A percentile compares a stretch with the other conserved stretches of the same genome.
These are phyloP conservation scores for Scheffersomyces parashehatae DNA, from an alignment of 1,139 yeast species.

Conservation along the genomic window DNA sequence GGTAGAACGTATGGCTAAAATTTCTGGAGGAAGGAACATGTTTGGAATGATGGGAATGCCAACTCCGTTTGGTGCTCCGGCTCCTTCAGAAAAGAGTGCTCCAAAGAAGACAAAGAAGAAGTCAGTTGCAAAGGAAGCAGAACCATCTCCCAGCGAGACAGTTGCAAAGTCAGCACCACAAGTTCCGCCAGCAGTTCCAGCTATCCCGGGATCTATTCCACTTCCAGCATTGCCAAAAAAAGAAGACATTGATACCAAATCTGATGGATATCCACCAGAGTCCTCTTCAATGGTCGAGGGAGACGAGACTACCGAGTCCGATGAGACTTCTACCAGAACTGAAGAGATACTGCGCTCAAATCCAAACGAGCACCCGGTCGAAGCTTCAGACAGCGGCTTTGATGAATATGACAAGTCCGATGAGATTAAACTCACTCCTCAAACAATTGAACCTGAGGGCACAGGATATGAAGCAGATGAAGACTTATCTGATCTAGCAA, in stretches of 20 bases:
- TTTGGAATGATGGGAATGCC: conserved; percentile 77
- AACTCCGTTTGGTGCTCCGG: conserved; percentile 53
- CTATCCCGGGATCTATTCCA: conserved; percentile 1
- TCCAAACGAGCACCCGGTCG: background rate
- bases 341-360: too few species aligned
- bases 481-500: conserved; percentile 38
- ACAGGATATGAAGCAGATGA: conserved; percentile 51
- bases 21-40: conserved; percentile 91
- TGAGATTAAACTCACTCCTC: conserved; percentile 10
- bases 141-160: background rate
- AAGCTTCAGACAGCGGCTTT: conserved; percentile 20
- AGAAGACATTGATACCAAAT: background rate
- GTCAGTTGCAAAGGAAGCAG: background rate
- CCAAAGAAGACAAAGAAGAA: conserved; percentile 11
- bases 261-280: conserved; percentile 8
- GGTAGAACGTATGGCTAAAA: conserved; percentile 93
- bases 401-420: conserved; percentile 12
- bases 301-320: conserved; percentile 27
- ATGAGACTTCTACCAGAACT: conserved; percentile 4
- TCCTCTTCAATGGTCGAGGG: conserved; percentile 33
- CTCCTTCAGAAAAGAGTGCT: conserved; percentile 20
- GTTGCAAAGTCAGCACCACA: background rate
- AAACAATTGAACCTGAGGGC: conserved; percentile 27
- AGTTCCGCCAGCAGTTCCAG: conserved; percentile 8
- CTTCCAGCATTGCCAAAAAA: conserved; percentile 2